Evolutionary conservation across 805 yeast genomes (phyloP).

Genomic region (Torulaspora quercuum): DNA sequence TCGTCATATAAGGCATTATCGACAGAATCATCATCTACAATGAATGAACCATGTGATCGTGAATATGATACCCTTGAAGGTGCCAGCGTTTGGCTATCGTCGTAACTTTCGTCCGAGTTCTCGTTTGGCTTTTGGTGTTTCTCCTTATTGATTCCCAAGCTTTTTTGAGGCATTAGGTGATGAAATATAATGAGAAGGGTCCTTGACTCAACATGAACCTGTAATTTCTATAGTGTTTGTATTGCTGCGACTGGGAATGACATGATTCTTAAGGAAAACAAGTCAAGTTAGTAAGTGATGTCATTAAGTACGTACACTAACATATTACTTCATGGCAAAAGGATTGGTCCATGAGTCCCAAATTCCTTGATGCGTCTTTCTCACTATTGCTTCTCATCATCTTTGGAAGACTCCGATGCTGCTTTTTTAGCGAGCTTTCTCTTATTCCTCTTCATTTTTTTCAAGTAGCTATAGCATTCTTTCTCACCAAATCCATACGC

Average conservation of each 20-base stretch:
- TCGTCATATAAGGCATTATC: slow-evolving; percentile 12
- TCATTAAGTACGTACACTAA: too few relatives aligned
- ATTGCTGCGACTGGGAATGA: too few relatives aligned
- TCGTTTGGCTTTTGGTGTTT: slow-evolving; percentile 2
- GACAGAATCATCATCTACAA: slow-evolving; percentile 14
- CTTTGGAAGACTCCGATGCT: slow-evolving; percentile 3
- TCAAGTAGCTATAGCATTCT: slow-evolving; percentile 33
- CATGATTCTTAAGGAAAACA: too few relatives aligned
- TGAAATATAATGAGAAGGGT: too few relatives aligned
- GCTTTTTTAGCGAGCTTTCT: slow-evolving; percentile 27
- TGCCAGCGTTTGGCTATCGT: slow-evolving; percentile 14
- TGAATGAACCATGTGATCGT: slow-evolving; percentile 18
- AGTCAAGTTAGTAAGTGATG: too few relatives aligned
- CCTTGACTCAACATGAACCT: too few relatives aligned
- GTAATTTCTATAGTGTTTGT: too few relatives aligned
- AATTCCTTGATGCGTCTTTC: too few relatives aligned
- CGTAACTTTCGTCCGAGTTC: slow-evolving; percentile 4
- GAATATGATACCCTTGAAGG: slow-evolving; percentile 15
- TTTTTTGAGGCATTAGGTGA: slow-evolving; percentile 13
- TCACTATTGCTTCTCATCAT: slow-evolving; percentile 6
- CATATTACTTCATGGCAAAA: too few relatives aligned
- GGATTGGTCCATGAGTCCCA: too few relatives aligned
- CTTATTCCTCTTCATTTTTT: slow-evolving; percentile 34
- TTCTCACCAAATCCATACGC: slow-evolving; percentile 75
- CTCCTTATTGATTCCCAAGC: neutral